A percentile compares a stretch with the other conserved stretches of the same genome.
phyloP scores from a whole-genome alignment of 73 alveolate species.

The Paraurostyla sp. region DNA sequence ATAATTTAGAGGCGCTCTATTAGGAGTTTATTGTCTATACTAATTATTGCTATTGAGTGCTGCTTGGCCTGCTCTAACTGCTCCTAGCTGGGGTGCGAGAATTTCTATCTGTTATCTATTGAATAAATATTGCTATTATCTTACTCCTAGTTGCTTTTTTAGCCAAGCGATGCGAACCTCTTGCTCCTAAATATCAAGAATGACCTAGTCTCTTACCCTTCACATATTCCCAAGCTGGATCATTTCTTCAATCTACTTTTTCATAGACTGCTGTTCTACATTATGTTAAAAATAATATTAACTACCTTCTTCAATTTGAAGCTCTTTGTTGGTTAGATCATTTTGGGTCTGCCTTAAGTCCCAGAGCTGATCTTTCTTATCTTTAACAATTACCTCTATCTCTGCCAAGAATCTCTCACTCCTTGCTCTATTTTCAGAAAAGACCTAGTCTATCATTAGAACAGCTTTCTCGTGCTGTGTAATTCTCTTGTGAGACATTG shows the following conservation, averaged over 20 bases:
- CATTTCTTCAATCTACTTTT: slow-evolving; percentile 48
- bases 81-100: too few relatives aligned
- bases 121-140: not conserved
- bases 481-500: not conserved
- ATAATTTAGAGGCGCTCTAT: too few relatives aligned
- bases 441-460: slow-evolving; percentile 18
- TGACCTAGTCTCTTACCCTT: slow-evolving; percentile 1
- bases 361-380: slow-evolving; percentile 31
- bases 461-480: slow-evolving; percentile 1
- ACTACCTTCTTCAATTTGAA: slow-evolving; percentile 34
- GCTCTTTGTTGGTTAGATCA: slow-evolving; percentile 32
- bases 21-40: too few relatives aligned
- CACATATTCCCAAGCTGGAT: slow-evolving; percentile 3
- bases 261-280: slow-evolving; percentile 30
- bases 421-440: slow-evolving; percentile 24
- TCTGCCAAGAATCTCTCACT: slow-evolving; percentile 9
- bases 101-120: not conserved
- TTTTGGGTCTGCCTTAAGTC: slow-evolving; percentile 32
- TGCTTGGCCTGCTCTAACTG: too few relatives aligned
- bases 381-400: slow-evolving; percentile 4
- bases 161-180: slow-evolving; percentile 40
- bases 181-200: slow-evolving; percentile 41
- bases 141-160: slow-evolving; percentile 22
- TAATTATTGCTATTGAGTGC: too few relatives aligned
- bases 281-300: not conserved